Evolutionary conservation across 306 rosid species (phyloP), one percentile per base, ranked within the genome.

Genomic region (Notholithocarpus densiflorus): DNA sequence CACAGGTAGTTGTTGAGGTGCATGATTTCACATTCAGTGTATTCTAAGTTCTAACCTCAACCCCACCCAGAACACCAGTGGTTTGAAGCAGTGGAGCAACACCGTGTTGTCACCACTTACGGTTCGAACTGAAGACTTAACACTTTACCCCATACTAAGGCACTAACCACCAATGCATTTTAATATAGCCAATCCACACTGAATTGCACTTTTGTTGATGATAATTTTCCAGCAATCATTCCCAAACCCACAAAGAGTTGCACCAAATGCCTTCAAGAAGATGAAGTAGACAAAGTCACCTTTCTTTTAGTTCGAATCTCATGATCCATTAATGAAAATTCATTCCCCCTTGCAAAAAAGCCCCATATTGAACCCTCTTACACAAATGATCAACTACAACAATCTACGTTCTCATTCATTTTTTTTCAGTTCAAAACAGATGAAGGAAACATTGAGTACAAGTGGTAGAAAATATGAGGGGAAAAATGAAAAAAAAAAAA

Each of bases 371-470:
- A 21, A 34, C 24, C 48, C 48, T 8, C 48, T 20, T 66, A 19
- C 48, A 74, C n/a, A 74, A 59, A 69, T 27, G 60, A 21, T n/a
- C 52, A 69, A 17, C 13, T 26, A 45, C 68, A 66, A 45, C 82
- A 73, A 73, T 31, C 74, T 21, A 23, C 14, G 53, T n/a, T 24
- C 77, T 69, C 53, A 4, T 59, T 45, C 74, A 14, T 71, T 9
- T 29, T 13, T 66, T 74, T 32, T 73, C 53, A 5, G 56, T 54
- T 52, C 20, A 13, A 37, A 71, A 65, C 57, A 69, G 40, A 56
- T 55, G 54, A 75, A 56, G 54, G 6, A 27, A 26, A 68, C 5
- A 17, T 21, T 10, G 56, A 65, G 13, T 18, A 20, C 14, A 76
- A 60, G 3, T 7, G 13, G 43, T n/a, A 12, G 20, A 53, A 53